Conservation (phyloP, 2,329 filamentous ascomycete species). For the Trichoderma semiorbis region DNA sequence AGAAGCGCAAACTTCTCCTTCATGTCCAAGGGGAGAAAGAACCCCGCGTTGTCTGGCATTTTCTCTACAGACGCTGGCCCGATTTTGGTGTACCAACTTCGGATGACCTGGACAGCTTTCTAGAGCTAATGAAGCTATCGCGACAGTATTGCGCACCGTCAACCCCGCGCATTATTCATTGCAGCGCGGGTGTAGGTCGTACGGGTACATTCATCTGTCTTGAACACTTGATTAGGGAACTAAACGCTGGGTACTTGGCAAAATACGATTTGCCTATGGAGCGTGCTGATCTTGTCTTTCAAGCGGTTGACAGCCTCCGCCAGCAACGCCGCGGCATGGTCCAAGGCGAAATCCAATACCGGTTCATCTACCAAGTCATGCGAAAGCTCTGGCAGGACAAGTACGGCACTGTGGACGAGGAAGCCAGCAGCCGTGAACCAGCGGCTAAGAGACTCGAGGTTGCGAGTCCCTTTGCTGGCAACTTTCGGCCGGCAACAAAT, state of each 20-base stretch:
- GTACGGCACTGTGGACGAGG: constrained; percentile 44
- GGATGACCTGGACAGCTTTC: constrained; percentile 63
- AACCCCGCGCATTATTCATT: constrained; percentile 74
- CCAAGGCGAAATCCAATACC: constrained; percentile 78
- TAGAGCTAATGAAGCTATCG: constrained; percentile 67
- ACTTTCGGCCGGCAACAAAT: constrained; percentile 5
- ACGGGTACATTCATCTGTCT: constrained; percentile 94
- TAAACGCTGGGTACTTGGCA: constrained; percentile 69
- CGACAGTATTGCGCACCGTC: constrained; percentile 51
- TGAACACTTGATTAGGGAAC: constrained; percentile 83
- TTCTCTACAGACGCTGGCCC: constrained; percentile 84
- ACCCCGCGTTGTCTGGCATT: constrained; percentile 70
- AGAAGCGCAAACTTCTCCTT: constrained; percentile 70
- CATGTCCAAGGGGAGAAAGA: constrained; percentile 45
- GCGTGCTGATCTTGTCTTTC: constrained; percentile 64
- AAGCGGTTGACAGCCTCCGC: constrained; percentile 75
- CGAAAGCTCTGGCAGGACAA: constrained; percentile 69
- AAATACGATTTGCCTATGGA: constrained; percentile 36
- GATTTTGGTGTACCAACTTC: constrained; percentile 80
- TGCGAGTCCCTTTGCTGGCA: constrained; percentile 40
- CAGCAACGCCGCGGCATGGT: constrained; percentile 95
- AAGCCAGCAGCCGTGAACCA: constrained; percentile 38
- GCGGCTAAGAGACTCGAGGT: constrained; percentile 53
- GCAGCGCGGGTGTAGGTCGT: constrained; percentile 88
- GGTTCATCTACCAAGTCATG: constrained; percentile 85